Evolutionary conservation across 2,329 filamentous ascomycete species (phyloP).

Genomic region (Alternaria solani): DNA sequence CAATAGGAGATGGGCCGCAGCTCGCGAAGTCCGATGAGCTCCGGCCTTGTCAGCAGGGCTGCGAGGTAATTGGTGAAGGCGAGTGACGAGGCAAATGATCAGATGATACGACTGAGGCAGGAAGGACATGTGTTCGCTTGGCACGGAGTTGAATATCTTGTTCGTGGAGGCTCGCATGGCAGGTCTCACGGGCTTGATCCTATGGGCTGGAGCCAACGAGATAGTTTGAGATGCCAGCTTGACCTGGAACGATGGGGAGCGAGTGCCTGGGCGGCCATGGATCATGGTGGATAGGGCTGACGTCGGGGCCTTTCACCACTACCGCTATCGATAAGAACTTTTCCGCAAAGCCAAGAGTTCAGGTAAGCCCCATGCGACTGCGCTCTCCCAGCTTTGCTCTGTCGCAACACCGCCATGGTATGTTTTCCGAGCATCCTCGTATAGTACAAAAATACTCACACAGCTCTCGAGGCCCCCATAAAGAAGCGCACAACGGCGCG

Average conservation of each 20-base stretch:
- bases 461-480: slow-evolving; percentile 40
- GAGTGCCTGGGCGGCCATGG: no score
- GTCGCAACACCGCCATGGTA: slow-evolving; percentile 20
- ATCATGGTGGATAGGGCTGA: no score
- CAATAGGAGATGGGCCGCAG: slow-evolving; percentile 12
- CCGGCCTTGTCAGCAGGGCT: not conserved
- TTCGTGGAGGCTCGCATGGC: not conserved
- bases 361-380: not conserved
- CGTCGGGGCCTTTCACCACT: no score
- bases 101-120: not conserved
- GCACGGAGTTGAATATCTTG: not conserved
- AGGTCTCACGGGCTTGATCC: not conserved
- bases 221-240: not conserved
- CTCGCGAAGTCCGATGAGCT: slow-evolving; percentile 23
- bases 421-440: not conserved
- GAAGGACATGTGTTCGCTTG: not conserved
- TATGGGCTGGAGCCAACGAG: not conserved
- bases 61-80: not conserved
- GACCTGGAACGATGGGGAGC: not conserved
- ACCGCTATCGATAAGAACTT: slow-evolving; percentile 23
- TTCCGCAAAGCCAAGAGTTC: not conserved
- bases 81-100: not conserved
- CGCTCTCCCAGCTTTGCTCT: not conserved
- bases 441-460: not conserved
- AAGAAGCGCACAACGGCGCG: slow-evolving; percentile 50